phyloP scores from a whole-genome alignment of 75 land plant genomes.

The Ceratopteris richardii region DNA sequence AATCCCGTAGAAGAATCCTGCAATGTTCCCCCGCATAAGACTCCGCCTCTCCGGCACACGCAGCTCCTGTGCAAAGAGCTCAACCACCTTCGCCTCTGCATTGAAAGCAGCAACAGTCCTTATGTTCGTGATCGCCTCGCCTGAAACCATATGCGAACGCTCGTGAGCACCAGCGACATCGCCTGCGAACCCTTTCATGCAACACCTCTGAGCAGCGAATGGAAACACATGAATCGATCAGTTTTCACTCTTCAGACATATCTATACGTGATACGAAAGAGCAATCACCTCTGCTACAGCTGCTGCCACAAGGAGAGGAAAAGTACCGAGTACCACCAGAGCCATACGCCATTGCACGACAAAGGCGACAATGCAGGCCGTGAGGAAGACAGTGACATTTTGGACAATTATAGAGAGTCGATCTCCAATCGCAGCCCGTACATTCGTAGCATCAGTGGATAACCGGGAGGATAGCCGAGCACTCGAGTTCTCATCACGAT shows the following conservation, averaged over 20 bases:
- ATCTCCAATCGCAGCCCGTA: slow-evolving; percentile 88
- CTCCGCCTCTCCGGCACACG: slow-evolving; percentile 51
- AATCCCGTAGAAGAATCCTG: slow-evolving; percentile 78
- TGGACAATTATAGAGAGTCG: slow-evolving; percentile 78
- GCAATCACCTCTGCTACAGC: slow-evolving; percentile 66
- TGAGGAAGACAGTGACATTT: slow-evolving; percentile 66
- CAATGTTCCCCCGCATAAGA: slow-evolving; percentile 90
- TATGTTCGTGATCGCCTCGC: slow-evolving; percentile 83
- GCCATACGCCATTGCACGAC: slow-evolving; percentile 84
- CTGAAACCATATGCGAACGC: slow-evolving; percentile 78
- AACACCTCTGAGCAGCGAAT: slow-evolving; percentile 55
- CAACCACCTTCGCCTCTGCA: slow-evolving; percentile 66
- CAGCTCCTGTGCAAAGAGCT: slow-evolving; percentile 51
- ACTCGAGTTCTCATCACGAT: slow-evolving; percentile 83
- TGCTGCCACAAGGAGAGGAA: slow-evolving; percentile 78
- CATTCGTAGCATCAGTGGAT: slow-evolving; percentile 73
- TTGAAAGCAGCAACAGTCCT: slow-evolving; percentile 93
- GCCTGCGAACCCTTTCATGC: slow-evolving; percentile 87
- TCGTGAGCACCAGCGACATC: slow-evolving; percentile 74
- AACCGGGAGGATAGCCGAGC: slow-evolving; percentile 61
- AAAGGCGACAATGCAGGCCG: slow-evolving; percentile 79
- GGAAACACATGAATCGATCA: too few relatives aligned
- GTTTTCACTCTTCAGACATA: not conserved
- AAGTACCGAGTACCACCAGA: slow-evolving; percentile 71
- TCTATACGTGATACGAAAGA: not conserved